Percentiles rank a stretch among this genome's conserved stretches.
phyloP scores from a whole-genome alignment of 306 rosid genomes.

The Vigna mungo region DNA sequence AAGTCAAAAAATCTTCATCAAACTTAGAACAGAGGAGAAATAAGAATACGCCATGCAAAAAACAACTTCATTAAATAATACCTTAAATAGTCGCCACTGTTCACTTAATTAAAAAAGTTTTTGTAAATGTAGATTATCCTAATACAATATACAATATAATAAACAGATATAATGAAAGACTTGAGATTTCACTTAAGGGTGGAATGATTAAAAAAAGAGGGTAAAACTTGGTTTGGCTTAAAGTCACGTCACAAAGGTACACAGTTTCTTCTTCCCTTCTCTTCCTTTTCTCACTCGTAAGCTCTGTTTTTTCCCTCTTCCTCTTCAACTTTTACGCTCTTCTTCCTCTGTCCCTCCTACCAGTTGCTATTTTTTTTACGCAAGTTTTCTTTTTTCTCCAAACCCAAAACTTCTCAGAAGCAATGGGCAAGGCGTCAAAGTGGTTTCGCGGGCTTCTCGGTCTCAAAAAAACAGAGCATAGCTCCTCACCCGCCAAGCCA shows the following conservation, averaged over 20 bases:
- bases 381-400: background rate
- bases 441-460: constrained; percentile 84
- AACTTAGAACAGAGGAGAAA: no score
- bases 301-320: background rate
- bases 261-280: background rate
- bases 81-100: no score
- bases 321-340: background rate
- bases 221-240: constrained; percentile 2
- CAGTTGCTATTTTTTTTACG: background rate
- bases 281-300: background rate
- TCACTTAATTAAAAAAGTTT: background rate
- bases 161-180: background rate
- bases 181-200: background rate
- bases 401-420: background rate
- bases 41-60: no score
- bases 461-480: constrained; percentile 53
- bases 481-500: constrained; percentile 43
- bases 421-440: constrained; percentile 80
- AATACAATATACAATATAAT: background rate
- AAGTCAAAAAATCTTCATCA: no score
- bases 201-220: background rate
- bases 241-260: background rate
- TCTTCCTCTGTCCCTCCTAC: background rate
- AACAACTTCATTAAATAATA: no score
- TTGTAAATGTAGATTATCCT: background rate